Percentiles rank a stretch among this genome's conserved stretches.
phyloP scores from a whole-genome alignment of 2,329 filamentous ascomycete species.

The Ophioceras dolichostomum region DNA sequence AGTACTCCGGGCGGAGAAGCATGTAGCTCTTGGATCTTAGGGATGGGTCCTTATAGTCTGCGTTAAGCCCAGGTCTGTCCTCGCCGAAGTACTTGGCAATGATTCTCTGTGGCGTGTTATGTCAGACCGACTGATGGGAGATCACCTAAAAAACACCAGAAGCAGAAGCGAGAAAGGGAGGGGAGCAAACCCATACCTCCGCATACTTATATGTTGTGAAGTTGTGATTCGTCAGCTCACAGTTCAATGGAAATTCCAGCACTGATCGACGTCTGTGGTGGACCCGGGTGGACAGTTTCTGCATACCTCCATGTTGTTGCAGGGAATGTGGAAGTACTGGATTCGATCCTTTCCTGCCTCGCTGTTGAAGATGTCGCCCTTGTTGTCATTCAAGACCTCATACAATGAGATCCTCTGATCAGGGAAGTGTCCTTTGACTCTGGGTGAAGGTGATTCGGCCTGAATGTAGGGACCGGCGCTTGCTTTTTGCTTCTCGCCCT shows the following conservation, averaged over 20 bases:
- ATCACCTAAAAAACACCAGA: background rate
- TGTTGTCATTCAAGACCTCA: background rate
- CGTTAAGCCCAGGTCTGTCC: background rate
- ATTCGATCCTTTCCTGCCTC: background rate
- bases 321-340: conserved; percentile 10
- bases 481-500: too few relatives aligned
- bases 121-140: too few relatives aligned
- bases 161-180: background rate
- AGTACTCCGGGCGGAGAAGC: conserved; percentile 17
- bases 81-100: conserved; percentile 17
- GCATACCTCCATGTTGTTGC: conserved; percentile 11
- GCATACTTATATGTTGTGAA: too few relatives aligned
- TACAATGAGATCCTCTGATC: background rate
- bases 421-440: background rate
- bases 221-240: too few relatives aligned
- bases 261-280: background rate
- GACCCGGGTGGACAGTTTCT: background rate
- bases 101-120: too few relatives aligned
- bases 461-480: too few relatives aligned
- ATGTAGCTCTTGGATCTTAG: conserved; percentile 9
- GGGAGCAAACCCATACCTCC: conserved; percentile 9
- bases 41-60: conserved; percentile 1
- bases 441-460: background rate
- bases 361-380: background rate
- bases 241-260: background rate